phyloP scores from a whole-genome alignment of 768 basidiomycete species.

The Terana coerulea region DNA sequence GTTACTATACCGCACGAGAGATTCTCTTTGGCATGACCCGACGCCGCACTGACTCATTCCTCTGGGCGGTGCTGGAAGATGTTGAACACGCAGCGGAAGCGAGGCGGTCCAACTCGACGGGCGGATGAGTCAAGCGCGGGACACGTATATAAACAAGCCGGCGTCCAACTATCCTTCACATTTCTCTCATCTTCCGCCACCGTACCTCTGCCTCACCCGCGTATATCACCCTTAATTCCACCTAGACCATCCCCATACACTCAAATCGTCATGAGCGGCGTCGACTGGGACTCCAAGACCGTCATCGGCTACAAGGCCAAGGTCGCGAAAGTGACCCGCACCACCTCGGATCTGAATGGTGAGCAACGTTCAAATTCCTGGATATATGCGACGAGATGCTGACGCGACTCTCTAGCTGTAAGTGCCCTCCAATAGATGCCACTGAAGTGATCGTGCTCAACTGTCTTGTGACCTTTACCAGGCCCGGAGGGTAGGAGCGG shows the following conservation, averaged over 20 bases:
- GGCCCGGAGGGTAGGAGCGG: slow-evolving; percentile 74
- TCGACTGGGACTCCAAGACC: slow-evolving; percentile 67
- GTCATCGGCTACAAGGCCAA: slow-evolving; percentile 71
- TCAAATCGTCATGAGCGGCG: slow-evolving; percentile 26
- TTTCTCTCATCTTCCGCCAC: slow-evolving; percentile 11
- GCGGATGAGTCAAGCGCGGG: slow-evolving; percentile 20
- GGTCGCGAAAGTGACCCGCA: slow-evolving; percentile 62
- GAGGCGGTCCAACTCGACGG: slow-evolving; percentile 6
- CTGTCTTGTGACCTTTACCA: slow-evolving; percentile 24
- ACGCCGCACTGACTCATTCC: neutral
- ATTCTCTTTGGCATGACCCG: too few species aligned
- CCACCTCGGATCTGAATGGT: slow-evolving; percentile 55
- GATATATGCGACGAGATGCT: neutral
- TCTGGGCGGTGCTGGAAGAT: slow-evolving; percentile 2
- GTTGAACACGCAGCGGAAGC: slow-evolving; percentile 7
- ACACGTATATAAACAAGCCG: slow-evolving; percentile 20
- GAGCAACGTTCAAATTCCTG: slow-evolving; percentile 14
- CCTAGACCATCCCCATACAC: neutral
- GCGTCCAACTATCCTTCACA: slow-evolving; percentile 16
- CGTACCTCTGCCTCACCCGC: neutral
- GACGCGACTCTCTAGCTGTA: slow-evolving; percentile 13
- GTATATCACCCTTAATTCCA: neutral
- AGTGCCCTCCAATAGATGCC: neutral
- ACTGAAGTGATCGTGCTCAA: neutral
- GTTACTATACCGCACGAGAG: too few species aligned